These are phyloP conservation scores for Pleurotus tuber-regium DNA, from an alignment of 768 basidiomycete genomes.

Conservation along the genomic window DNA sequence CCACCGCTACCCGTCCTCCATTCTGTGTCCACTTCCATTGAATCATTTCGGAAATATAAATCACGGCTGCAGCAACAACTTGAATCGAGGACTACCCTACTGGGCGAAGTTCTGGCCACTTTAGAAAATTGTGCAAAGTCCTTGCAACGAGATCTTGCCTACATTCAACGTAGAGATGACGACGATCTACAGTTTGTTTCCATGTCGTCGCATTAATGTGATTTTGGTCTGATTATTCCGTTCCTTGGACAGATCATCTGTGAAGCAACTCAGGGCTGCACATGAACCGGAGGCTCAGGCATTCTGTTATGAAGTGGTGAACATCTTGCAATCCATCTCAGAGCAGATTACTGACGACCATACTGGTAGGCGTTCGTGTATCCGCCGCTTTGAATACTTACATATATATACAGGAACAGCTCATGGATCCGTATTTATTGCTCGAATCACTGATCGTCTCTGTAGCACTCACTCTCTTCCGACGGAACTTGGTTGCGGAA, in stretches of 20 bases:
- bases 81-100: constrained; percentile 57
- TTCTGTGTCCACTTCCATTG: constrained; percentile 26
- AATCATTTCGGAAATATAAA: constrained; percentile 62
- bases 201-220: not conserved
- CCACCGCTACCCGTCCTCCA: constrained; percentile 46
- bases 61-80: constrained; percentile 59
- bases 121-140: constrained; percentile 59
- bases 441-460: constrained; percentile 48
- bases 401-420: constrained; percentile 26
- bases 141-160: constrained; percentile 58
- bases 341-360: constrained; percentile 24
- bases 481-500: constrained; percentile 39
- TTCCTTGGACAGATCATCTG: constrained; percentile 33
- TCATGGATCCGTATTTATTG: constrained; percentile 41
- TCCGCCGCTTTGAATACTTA: constrained; percentile 1
- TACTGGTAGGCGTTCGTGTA: constrained; percentile 31
- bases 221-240: constrained; percentile 1
- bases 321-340: constrained; percentile 36
- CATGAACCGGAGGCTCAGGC: constrained; percentile 53
- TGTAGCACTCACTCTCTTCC: constrained; percentile 42
- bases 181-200: constrained; percentile 42
- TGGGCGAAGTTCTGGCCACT: constrained; percentile 54
- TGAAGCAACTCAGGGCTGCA: constrained; percentile 36
- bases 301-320: constrained; percentile 39
- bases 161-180: constrained; percentile 38